Conservation (phyloP, 2,329 filamentous ascomycete species). For the Trichophyton benhamiae region DNA sequence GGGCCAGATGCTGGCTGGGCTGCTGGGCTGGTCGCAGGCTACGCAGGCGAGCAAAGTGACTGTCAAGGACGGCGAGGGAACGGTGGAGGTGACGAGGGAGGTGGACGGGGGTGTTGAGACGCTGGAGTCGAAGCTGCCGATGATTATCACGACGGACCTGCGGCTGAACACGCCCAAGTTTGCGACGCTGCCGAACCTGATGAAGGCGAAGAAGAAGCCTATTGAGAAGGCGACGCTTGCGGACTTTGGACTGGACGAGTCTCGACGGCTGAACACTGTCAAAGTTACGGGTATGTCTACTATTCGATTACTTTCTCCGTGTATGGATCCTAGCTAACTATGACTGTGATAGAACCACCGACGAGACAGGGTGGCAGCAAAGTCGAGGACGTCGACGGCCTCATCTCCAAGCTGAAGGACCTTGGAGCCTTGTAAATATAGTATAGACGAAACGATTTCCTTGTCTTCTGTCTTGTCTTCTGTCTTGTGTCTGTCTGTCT, state of each 20-base stretch:
- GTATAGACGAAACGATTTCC: neutral
- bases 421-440: slow-evolving; percentile 64
- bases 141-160: slow-evolving; percentile 92
- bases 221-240: slow-evolving; percentile 78
- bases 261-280: slow-evolving; percentile 70
- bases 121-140: slow-evolving; percentile 67
- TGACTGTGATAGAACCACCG: slow-evolving; percentile 55
- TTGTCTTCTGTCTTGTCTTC: neutral
- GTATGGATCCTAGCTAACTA: neutral
- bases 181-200: slow-evolving; percentile 92
- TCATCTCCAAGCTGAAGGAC: slow-evolving; percentile 90
- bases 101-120: slow-evolving; percentile 95
- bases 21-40: slow-evolving; percentile 87
- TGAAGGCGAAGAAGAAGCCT: slow-evolving; percentile 99
- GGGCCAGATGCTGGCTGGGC: slow-evolving; percentile 90
- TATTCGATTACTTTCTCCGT: neutral
- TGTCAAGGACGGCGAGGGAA: slow-evolving; percentile 55
- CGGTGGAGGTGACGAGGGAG: slow-evolving; percentile 70
- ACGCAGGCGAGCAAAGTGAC: slow-evolving; percentile 81
- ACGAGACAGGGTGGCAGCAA: slow-evolving; percentile 85
- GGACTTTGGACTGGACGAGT: slow-evolving; percentile 67
- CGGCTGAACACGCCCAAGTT: slow-evolving; percentile 90
- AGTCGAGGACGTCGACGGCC: slow-evolving; percentile 93
- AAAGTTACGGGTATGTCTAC: slow-evolving; percentile 61
- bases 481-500: neutral